These are phyloP conservation scores for Ceratobasidium sp. DNA, from an alignment of 1,284 basidiomycete genomes.

Conservation along the genomic window DNA sequence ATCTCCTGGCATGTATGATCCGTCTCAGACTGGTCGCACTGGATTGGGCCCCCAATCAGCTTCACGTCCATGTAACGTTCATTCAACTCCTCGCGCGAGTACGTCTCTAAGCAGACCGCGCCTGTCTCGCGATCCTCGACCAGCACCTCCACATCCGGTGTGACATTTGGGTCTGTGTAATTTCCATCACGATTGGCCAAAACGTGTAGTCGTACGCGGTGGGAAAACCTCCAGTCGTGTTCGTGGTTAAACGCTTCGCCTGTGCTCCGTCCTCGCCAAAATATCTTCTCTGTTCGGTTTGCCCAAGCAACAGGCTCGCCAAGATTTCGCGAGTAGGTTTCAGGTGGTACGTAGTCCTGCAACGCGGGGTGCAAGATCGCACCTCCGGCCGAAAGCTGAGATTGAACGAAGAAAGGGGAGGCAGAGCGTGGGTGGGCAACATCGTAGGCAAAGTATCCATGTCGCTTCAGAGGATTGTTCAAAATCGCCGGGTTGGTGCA, in stretches of 20 bases:
- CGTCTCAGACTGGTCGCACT: slow-evolving; percentile 49
- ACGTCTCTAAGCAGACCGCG: slow-evolving; percentile 52
- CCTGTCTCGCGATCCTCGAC: slow-evolving; percentile 54
- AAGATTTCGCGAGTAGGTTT: slow-evolving; percentile 25
- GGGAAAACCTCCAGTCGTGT: slow-evolving; percentile 58
- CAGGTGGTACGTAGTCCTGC: slow-evolving; percentile 55
- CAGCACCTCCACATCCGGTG: slow-evolving; percentile 55
- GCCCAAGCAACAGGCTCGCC: slow-evolving; percentile 56
- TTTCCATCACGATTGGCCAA: slow-evolving; percentile 51
- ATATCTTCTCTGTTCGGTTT: slow-evolving; percentile 58
- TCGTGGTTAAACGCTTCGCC: slow-evolving; percentile 59
- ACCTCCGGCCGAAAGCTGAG: slow-evolving; percentile 50
- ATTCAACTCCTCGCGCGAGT: slow-evolving; percentile 56
- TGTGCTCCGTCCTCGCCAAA: slow-evolving; percentile 62
- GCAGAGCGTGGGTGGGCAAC: slow-evolving; percentile 54
- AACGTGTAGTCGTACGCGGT: slow-evolving; percentile 58
- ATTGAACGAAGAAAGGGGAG: slow-evolving; percentile 59
- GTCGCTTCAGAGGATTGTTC: slow-evolving; percentile 42
- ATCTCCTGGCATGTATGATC: slow-evolving; percentile 49
- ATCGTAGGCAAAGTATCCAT: slow-evolving; percentile 55
- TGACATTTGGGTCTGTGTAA: slow-evolving; percentile 55
- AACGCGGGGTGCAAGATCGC: slow-evolving; percentile 58
- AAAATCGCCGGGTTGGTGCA: slow-evolving; percentile 61
- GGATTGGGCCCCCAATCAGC: slow-evolving; percentile 54
- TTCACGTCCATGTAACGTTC: slow-evolving; percentile 60